Conservation (phyloP, 345 rosid species). For the Lepidium sativum region DNA sequence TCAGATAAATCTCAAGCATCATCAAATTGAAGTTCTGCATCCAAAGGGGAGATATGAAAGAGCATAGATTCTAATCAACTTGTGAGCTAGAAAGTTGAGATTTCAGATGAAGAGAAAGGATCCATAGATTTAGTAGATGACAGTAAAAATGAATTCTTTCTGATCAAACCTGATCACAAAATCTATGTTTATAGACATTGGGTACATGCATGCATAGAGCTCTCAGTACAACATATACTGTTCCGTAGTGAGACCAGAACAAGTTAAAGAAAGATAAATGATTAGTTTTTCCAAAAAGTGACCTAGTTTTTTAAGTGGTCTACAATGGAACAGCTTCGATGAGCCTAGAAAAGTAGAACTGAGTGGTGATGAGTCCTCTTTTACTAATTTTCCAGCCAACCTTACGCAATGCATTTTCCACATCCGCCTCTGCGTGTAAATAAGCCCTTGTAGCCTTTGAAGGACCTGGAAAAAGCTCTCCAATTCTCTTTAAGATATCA, state of each 20-base stretch:
- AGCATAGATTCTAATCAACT: not conserved
- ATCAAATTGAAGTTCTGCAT: not conserved
- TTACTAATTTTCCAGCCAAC: slow-evolving; percentile 86
- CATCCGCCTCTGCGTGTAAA: slow-evolving; percentile 82
- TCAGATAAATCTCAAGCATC: not conserved
- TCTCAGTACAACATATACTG: not conserved
- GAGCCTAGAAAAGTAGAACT: slow-evolving; percentile 79
- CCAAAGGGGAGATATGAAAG: not conserved
- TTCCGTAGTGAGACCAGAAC: not conserved
- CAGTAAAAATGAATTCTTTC: not conserved
- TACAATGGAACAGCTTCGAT: slow-evolving; percentile 76
- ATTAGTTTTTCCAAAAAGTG: not conserved
- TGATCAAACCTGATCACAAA: not conserved
- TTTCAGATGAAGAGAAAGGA: not conserved
- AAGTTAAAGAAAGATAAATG: not conserved
- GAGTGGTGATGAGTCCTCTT: slow-evolving; percentile 68
- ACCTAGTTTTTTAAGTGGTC: not conserved
- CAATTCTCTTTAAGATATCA: slow-evolving; percentile 64
- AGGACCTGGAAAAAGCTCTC: slow-evolving; percentile 96
- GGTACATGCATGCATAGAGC: not conserved
- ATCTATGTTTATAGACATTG: not conserved
- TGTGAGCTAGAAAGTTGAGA: not conserved
- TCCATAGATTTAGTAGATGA: not conserved
- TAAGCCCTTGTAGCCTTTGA: slow-evolving; percentile 96
- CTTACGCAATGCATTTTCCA: slow-evolving; percentile 69